phyloP scores from a whole-genome alignment of 2,329 filamentous ascomycete species.

The Colletotrichum tropicicola region DNA sequence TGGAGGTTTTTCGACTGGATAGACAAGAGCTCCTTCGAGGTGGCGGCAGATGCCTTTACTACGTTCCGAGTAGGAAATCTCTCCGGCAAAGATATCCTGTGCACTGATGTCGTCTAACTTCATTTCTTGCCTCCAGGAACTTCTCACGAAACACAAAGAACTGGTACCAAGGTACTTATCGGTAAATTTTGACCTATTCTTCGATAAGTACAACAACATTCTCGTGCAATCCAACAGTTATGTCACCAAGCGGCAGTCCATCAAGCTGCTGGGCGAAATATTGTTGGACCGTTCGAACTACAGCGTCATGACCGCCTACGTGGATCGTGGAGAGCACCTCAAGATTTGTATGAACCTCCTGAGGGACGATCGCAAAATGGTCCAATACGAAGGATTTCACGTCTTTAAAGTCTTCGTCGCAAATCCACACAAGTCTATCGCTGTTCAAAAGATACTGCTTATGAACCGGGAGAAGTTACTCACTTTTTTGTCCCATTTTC shows the following conservation, averaged over 20 bases:
- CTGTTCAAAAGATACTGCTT: slow-evolving; percentile 93
- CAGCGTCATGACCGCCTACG: slow-evolving; percentile 96
- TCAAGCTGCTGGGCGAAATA: slow-evolving; percentile 96
- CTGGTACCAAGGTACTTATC: slow-evolving; percentile 88
- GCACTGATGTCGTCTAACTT: neutral
- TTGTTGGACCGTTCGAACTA: slow-evolving; percentile 96
- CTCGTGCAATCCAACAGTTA: slow-evolving; percentile 94
- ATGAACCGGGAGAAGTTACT: slow-evolving; percentile 95
- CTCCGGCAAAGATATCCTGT: neutral
- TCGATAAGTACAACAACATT: slow-evolving; percentile 86
- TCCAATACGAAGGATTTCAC: slow-evolving; percentile 98
- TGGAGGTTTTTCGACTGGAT: slow-evolving; percentile 99
- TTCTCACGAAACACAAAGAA: slow-evolving; percentile 92
- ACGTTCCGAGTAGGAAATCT: slow-evolving; percentile 81
- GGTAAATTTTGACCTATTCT: slow-evolving; percentile 94
- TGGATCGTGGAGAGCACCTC: slow-evolving; percentile 92
- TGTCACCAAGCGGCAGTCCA: slow-evolving; percentile 97
- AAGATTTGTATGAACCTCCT: slow-evolving; percentile 99
- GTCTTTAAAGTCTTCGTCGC: slow-evolving; percentile 99
- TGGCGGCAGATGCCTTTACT: slow-evolving; percentile 96
- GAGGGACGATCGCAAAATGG: slow-evolving; percentile 96
- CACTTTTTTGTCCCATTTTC: slow-evolving; percentile 87
- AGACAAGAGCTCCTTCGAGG: slow-evolving; percentile 94
- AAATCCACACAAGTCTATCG: slow-evolving; percentile 97
- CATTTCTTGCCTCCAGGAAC: slow-evolving; percentile 74